Base-by-base conservation (phyloP, 345 rosid species). In the Anastatica hierochuntica region DNA sequence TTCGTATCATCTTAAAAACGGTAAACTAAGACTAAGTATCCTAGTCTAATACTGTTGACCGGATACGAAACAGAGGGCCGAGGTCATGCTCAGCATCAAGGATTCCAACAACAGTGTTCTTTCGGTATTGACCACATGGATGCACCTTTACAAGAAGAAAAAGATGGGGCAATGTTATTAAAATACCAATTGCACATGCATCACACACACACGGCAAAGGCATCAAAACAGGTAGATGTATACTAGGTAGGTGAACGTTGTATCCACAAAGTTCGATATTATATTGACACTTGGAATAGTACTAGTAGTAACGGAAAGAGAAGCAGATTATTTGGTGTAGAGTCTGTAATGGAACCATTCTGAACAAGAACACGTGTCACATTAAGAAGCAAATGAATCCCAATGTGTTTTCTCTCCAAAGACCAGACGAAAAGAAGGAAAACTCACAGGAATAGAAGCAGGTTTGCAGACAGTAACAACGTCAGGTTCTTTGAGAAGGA, bases 91-190 rank as follows among this genome's bases (percentile, higher is more conserved):
- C 98, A 19, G 97, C 96, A 61, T 83, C 80, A 68, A 92, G 97
- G 76, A 92, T 81, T 60, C 98, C 90, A 57, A 92, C 87, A 61
- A 92, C 74, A 4, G 95, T 92, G 75, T 92, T 92, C 79, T 92
- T 92, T 33, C 95, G 85, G 60, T 85, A 92, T 50, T 92, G 97
- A 51, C 94, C 98, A 76, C 95, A 88, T 10, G 94, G 97, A 76
- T 85, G 95, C 56, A 92, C 95, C 98, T 83, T 66, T 0, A 21
- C 49, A 54, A 39, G 10, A 57, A 18, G 53, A 14, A 66, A 48
- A 34, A 52, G 1, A 38, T 34, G 35, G 6, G 14, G 34, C 10
- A 16, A 5, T 6, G 8, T 40, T 30, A 57, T 40, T 34, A 29
- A 20, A 44, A 44, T 9, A 20, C 14, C 35, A 50, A 35, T 31